phyloP scores from a whole-genome alignment of 192 early-diverging fungal species.

The Phycomyces nitens region DNA sequence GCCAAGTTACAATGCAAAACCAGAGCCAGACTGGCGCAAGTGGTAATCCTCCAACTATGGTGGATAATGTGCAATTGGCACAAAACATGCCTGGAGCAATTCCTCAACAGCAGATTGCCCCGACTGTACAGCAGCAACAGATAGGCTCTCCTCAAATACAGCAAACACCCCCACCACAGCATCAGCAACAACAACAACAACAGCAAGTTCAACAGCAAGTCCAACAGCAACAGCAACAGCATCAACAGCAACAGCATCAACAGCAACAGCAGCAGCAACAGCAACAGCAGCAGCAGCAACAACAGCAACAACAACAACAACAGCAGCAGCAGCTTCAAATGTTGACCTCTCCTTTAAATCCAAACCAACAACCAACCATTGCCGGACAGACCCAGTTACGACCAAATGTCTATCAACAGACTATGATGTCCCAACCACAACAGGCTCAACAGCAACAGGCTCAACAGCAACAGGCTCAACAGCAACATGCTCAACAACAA shows the following conservation, averaged over 20 bases:
- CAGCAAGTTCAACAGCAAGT: slow-evolving; percentile 7
- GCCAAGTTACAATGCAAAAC: slow-evolving; percentile 21
- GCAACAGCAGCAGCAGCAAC: not conserved
- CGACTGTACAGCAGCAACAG: slow-evolving; percentile 7
- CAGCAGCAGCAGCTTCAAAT: slow-evolving; percentile 18
- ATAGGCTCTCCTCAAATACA: slow-evolving; percentile 13
- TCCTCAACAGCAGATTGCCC: not conserved
- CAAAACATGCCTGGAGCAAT: slow-evolving; percentile 1
- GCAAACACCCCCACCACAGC: slow-evolving; percentile 9
- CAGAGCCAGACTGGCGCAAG: not conserved
- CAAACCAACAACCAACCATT: slow-evolving; percentile 15
- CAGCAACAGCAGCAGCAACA: slow-evolving; percentile 3
- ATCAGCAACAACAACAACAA: slow-evolving; percentile 11
- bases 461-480: slow-evolving; percentile 24
- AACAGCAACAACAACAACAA: slow-evolving; percentile 14
- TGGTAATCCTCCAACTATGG: slow-evolving; percentile 2
- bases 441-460: slow-evolving; percentile 5
- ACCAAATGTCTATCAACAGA: slow-evolving; percentile 14
- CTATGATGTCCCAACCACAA: slow-evolving; percentile 21
- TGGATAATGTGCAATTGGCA: not conserved
- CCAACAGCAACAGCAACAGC: slow-evolving; percentile 1
- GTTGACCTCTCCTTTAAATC: slow-evolving; percentile 17
- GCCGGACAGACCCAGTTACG: slow-evolving; percentile 26
- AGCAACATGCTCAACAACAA: slow-evolving; percentile 17
- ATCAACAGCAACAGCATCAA: not conserved